These are phyloP conservation scores for Fusarium multiceps DNA, from an alignment of 2,329 filamentous ascomycete species.

Conservation along the genomic window DNA sequence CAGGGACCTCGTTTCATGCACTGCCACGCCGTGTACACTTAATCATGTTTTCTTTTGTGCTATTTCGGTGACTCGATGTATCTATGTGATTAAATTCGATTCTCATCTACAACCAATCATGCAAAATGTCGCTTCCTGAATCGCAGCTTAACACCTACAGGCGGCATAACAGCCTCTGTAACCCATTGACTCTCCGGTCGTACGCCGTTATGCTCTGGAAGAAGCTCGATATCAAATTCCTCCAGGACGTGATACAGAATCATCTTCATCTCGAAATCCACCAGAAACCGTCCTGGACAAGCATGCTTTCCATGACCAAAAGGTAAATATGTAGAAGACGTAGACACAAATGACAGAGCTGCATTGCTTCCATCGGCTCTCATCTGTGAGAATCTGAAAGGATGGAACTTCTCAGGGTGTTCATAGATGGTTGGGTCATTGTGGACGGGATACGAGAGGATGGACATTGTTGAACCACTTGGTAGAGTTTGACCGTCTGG, in stretches of 20 bases:
- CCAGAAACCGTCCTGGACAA: slow-evolving; percentile 47
- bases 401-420: slow-evolving; percentile 53
- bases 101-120: background rate
- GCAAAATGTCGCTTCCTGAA: slow-evolving; percentile 19
- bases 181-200: slow-evolving; percentile 37
- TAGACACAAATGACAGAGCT: slow-evolving; percentile 25
- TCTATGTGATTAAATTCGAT: background rate
- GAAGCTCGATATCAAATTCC: slow-evolving; percentile 36
- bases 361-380: slow-evolving; percentile 32
- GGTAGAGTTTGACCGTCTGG: slow-evolving; percentile 49
- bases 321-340: slow-evolving; percentile 41
- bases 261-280: slow-evolving; percentile 51
- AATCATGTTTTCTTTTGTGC: background rate
- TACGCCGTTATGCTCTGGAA: slow-evolving; percentile 34
- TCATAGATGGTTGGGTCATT: slow-evolving; percentile 48
- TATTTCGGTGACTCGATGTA: background rate
- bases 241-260: slow-evolving; percentile 39
- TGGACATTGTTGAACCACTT: slow-evolving; percentile 49
- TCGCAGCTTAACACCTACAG: slow-evolving; percentile 28
- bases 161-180: slow-evolving; percentile 38
- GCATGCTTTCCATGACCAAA: slow-evolving; percentile 53
- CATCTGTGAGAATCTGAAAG: slow-evolving; percentile 55
- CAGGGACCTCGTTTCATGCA: slow-evolving; percentile 9
- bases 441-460: slow-evolving; percentile 48
- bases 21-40: background rate